These are phyloP conservation scores for Yarrowia sp. DNA, from an alignment of 805 yeast genomes.

Conservation along the genomic window DNA sequence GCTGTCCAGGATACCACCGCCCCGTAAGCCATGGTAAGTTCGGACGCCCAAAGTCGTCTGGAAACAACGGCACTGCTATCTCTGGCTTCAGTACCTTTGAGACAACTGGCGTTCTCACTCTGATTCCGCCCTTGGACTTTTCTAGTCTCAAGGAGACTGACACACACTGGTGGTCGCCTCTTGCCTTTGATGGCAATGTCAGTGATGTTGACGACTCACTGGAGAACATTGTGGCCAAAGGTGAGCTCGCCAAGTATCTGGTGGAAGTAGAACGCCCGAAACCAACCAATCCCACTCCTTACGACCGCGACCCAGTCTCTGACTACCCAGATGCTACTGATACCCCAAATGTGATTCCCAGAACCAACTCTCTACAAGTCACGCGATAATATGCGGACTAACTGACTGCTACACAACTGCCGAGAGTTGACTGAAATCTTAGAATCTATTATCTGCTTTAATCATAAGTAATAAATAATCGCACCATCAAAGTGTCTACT, in stretches of 20 bases:
- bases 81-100: not conserved
- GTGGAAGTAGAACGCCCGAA: not conserved
- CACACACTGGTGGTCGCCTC: not conserved
- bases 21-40: slow-evolving; percentile 14
- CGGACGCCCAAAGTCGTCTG: not conserved
- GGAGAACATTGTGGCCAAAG: not conserved
- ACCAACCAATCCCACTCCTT: not conserved
- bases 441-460: not conserved
- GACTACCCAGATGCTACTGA: not conserved
- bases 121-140: slow-evolving; percentile 5
- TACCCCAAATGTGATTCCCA: not conserved
- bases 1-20: slow-evolving; percentile 19
- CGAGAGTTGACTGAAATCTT: not conserved
- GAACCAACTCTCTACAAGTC: not conserved
- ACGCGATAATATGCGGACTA: not conserved
- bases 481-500: not conserved
- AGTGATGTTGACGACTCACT: not conserved
- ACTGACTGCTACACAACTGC: not conserved
- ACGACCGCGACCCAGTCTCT: not conserved
- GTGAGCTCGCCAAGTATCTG: not conserved
- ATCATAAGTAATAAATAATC: not conserved
- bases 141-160: not conserved
- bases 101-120: not conserved
- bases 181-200: not conserved
- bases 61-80: slow-evolving; percentile 8